phyloP scores from a whole-genome alignment of 2,329 filamentous ascomycete genomes.

The Calonectria henricotiae region DNA sequence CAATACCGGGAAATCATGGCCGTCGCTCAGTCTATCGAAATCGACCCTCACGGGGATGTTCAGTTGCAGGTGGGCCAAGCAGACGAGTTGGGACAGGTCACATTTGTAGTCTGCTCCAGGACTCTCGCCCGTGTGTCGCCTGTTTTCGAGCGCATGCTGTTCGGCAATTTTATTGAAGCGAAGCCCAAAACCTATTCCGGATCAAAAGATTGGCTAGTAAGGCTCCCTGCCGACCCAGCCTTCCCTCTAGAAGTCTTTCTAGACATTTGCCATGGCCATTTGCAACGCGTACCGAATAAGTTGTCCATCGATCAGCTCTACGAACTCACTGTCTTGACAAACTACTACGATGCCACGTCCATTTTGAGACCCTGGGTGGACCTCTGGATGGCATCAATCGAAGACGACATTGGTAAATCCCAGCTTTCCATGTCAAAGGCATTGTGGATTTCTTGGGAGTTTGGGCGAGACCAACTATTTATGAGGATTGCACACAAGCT shows the following conservation, averaged over 20 bases:
- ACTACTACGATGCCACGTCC: constrained; percentile 55
- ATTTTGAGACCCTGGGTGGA: constrained; percentile 51
- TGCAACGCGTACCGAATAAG: constrained; percentile 48
- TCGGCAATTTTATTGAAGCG: constrained; percentile 51
- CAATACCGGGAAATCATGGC: constrained; percentile 26
- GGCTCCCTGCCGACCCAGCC: constrained; percentile 55
- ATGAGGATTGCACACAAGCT: constrained; percentile 45
- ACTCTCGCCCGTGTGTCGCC: constrained; percentile 50
- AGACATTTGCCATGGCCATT: constrained; percentile 53
- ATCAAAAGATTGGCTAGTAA: constrained; percentile 49
- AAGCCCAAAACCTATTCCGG: constrained; percentile 18
- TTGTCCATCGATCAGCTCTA: constrained; percentile 50
- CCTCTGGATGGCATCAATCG: constrained; percentile 42
- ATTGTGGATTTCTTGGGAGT: constrained; percentile 55
- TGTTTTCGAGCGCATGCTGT: constrained; percentile 54
- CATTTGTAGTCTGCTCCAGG: constrained; percentile 52
- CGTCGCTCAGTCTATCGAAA: constrained; percentile 23
- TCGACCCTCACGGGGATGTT: constrained; percentile 40
- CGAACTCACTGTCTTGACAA: constrained; percentile 51
- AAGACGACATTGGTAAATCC: constrained; percentile 38
- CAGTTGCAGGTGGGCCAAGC: constrained; percentile 33
- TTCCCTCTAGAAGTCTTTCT: constrained; percentile 52
- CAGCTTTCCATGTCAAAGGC: constrained; percentile 47
- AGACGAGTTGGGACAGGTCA: constrained; percentile 2
- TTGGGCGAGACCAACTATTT: constrained; percentile 51